phyloP scores from a whole-genome alignment of 345 rosid species.

The Tarenaya hassleriana region DNA sequence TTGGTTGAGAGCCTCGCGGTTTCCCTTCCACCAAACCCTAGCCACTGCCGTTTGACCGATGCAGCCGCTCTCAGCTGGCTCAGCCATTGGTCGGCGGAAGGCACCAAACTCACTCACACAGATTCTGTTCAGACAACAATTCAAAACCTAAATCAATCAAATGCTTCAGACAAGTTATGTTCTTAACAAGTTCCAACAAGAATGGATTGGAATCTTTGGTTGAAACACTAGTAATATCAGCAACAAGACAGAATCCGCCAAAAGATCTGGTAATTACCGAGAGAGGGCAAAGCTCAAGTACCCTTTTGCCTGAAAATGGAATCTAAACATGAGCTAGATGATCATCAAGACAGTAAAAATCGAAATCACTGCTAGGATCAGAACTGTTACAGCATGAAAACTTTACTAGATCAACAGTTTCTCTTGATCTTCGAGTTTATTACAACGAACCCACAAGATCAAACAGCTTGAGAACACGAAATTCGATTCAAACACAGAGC shows the following conservation, averaged over 20 bases:
- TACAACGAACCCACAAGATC: not conserved
- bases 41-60: no score
- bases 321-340: not conserved
- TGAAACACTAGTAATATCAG: not conserved
- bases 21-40: no score
- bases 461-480: slow-evolving; percentile 12
- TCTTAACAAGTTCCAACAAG: not conserved
- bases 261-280: slow-evolving; percentile 3
- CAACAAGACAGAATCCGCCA: slow-evolving; percentile 1
- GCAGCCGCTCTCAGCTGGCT: no score
- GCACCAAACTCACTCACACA: slow-evolving; percentile 18
- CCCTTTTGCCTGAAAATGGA: not conserved
- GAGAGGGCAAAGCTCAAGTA: not conserved
- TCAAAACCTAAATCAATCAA: slow-evolving; percentile 6
- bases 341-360: not conserved
- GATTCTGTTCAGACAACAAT: slow-evolving; percentile 26
- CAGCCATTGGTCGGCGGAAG: no score
- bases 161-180: slow-evolving; percentile 11
- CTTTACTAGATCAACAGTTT: not conserved
- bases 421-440: not conserved
- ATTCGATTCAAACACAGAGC: slow-evolving; percentile 24
- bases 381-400: not conserved
- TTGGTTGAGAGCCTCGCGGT: no score
- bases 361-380: slow-evolving; percentile 10
- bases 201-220: not conserved